These are phyloP conservation scores for Petasospora fabianii DNA, from an alignment of 1,139 yeast genomes.

Conservation along the genomic window DNA sequence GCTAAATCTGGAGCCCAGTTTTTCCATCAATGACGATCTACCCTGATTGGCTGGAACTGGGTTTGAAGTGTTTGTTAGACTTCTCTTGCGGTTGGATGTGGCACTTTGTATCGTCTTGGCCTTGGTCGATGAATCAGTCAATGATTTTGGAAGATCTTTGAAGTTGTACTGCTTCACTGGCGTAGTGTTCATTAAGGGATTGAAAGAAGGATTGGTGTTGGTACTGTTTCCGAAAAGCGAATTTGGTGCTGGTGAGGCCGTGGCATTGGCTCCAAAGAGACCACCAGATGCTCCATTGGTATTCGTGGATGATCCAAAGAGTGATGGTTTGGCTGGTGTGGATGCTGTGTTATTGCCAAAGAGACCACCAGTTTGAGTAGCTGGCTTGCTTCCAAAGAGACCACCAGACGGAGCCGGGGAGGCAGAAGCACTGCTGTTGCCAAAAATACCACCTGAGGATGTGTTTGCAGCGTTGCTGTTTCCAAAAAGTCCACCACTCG, in stretches of 20 bases:
- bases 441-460: slow-evolving; percentile 18
- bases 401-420: slow-evolving; percentile 13
- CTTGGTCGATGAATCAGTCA: slow-evolving; percentile 30
- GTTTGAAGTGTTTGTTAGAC: slow-evolving; percentile 18
- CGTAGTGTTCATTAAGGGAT: slow-evolving; percentile 15
- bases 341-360: slow-evolving; percentile 6
- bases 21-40: slow-evolving; percentile 32
- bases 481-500: slow-evolving; percentile 16
- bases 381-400: slow-evolving; percentile 8
- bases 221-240: slow-evolving; percentile 16
- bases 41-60: slow-evolving; percentile 16
- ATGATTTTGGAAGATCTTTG: slow-evolving; percentile 36
- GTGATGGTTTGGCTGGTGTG: slow-evolving; percentile 16
- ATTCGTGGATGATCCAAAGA: slow-evolving; percentile 26
- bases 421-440: slow-evolving; percentile 14
- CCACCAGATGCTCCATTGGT: slow-evolving; percentile 6
- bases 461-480: slow-evolving; percentile 5
- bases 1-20: slow-evolving; percentile 32
- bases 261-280: slow-evolving; percentile 8
- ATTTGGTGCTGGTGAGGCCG: slow-evolving; percentile 6
- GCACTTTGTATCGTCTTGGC: slow-evolving; percentile 17
- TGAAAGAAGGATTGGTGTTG: slow-evolving; percentile 9
- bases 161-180: slow-evolving; percentile 26
- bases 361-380: slow-evolving; percentile 9
- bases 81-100: slow-evolving; percentile 22